phyloP scores from a whole-genome alignment of 108 stramenopile species.

The Cyclotella baltica region DNA sequence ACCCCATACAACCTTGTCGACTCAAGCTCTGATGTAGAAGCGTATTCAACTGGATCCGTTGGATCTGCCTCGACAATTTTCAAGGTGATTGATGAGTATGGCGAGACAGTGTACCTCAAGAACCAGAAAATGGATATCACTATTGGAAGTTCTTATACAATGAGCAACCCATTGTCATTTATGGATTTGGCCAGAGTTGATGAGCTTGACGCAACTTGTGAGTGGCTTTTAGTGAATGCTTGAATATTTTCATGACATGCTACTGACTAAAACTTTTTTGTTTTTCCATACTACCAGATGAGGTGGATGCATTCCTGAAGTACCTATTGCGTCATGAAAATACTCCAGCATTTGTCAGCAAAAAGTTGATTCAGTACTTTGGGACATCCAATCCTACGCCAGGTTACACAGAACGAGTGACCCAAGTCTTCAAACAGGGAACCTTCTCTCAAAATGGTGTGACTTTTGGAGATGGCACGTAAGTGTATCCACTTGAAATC shows the following conservation, averaged over 20 bases:
- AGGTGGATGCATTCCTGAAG: conserved; percentile 37
- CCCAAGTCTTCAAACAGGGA: conserved; percentile 54
- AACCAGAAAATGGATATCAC: conserved; percentile 25
- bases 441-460: conserved; percentile 34
- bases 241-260: too few species aligned
- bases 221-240: too few species aligned
- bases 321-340: conserved; percentile 47
- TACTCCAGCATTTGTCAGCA: conserved; percentile 69
- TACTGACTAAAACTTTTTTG: too few species aligned
- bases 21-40: conserved; percentile 32
- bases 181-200: conserved; percentile 37
- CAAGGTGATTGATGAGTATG: conserved; percentile 46
- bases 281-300: conserved; percentile 7
- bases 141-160: conserved; percentile 32
- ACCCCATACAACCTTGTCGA: conserved; percentile 30
- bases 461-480: conserved; percentile 48
- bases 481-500: too few species aligned
- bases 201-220: conserved; percentile 47
- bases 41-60: conserved; percentile 28
- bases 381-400: conserved; percentile 79
- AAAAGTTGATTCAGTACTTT: conserved; percentile 68
- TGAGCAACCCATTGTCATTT: conserved; percentile 48
- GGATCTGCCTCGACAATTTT: conserved; percentile 46
- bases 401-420: conserved; percentile 54
- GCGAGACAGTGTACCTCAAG: conserved; percentile 33